These are phyloP conservation scores for Fusarium pseudoanthophilum DNA, from an alignment of 2,329 filamentous ascomycete species.

Conservation along the genomic window DNA sequence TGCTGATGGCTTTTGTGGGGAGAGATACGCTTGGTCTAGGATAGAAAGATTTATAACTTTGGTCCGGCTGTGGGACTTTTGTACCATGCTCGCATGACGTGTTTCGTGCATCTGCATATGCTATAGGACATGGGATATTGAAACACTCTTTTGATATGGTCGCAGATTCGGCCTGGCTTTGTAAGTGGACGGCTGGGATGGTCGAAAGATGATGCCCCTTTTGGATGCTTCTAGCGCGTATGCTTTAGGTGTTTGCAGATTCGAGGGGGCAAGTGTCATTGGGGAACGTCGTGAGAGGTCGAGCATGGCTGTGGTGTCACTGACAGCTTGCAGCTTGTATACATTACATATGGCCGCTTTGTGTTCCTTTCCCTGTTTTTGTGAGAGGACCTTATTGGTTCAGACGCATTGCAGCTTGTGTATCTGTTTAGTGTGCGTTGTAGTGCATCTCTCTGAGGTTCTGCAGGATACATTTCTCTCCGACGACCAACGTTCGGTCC, in stretches of 20 bases:
- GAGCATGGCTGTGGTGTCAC: slow-evolving; percentile 7
- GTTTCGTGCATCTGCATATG: slow-evolving; percentile 4
- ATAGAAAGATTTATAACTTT: background rate
- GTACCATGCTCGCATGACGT: slow-evolving; percentile 18
- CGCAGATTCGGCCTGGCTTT: slow-evolving; percentile 1
- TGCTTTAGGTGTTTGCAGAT: background rate
- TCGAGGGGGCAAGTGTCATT: background rate
- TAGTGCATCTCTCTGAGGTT: background rate
- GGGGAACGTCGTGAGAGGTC: background rate
- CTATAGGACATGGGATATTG: background rate
- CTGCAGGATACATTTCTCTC: background rate
- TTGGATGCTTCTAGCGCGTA: slow-evolving; percentile 4
- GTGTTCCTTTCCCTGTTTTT: background rate
- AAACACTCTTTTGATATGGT: background rate
- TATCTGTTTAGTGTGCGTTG: background rate
- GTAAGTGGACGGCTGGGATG: background rate
- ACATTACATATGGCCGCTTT: background rate
- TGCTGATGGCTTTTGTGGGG: background rate
- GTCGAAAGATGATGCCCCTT: slow-evolving; percentile 22
- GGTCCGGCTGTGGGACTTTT: slow-evolving; percentile 16
- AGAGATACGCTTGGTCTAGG: background rate
- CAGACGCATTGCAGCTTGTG: background rate
- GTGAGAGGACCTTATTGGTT: background rate
- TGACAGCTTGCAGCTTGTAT: slow-evolving; percentile 2
- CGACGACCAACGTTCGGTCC: background rate